Conservation (phyloP, 176 grass and related monocot species). For the Tillandsia fasciculata region DNA sequence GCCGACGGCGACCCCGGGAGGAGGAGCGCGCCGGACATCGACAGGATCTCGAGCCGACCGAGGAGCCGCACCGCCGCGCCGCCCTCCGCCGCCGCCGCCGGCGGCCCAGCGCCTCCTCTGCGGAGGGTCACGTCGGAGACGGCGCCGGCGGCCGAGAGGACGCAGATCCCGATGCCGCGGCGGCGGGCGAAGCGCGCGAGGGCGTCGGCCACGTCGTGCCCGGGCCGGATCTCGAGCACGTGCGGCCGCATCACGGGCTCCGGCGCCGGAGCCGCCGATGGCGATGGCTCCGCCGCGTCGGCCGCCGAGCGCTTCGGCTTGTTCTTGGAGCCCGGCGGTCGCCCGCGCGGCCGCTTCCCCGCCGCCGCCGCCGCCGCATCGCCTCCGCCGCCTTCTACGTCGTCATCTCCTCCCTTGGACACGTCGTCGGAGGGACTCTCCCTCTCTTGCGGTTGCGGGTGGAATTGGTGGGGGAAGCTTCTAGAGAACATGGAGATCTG, state of each 20-base stretch:
- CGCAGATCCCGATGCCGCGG: slow-evolving; percentile 69
- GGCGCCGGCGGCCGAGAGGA: slow-evolving; percentile 54
- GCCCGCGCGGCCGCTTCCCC: slow-evolving; percentile 66
- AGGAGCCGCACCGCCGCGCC: slow-evolving; percentile 27
- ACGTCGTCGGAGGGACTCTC: slow-evolving; percentile 23
- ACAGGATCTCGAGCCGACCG: slow-evolving; percentile 75
- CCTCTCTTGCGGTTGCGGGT: not conserved
- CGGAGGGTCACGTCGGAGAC: slow-evolving; percentile 66
- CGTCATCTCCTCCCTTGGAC: slow-evolving; percentile 35
- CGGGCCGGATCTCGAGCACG: slow-evolving; percentile 71
- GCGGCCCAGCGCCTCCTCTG: slow-evolving; percentile 14
- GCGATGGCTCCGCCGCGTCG: slow-evolving; percentile 49
- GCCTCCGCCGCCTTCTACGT: slow-evolving; percentile 11
- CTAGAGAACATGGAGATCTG: no score
- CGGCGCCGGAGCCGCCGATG: slow-evolving; percentile 17
- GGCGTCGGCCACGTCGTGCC: slow-evolving; percentile 59
- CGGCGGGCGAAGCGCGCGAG: slow-evolving; percentile 47
- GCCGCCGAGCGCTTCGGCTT: slow-evolving; percentile 73
- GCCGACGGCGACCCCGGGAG: slow-evolving; percentile 47
- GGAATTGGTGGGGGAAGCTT: not conserved
- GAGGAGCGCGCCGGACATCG: slow-evolving; percentile 72
- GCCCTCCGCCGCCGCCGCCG: not conserved
- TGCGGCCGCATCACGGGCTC: slow-evolving; percentile 54
- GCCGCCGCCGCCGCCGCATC: slow-evolving; percentile 25
- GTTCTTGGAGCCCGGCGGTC: slow-evolving; percentile 90